These are phyloP conservation scores for Chaetoscypha palmicola DNA, from an alignment of 2,329 filamentous ascomycete genomes.

Conservation along the genomic window DNA sequence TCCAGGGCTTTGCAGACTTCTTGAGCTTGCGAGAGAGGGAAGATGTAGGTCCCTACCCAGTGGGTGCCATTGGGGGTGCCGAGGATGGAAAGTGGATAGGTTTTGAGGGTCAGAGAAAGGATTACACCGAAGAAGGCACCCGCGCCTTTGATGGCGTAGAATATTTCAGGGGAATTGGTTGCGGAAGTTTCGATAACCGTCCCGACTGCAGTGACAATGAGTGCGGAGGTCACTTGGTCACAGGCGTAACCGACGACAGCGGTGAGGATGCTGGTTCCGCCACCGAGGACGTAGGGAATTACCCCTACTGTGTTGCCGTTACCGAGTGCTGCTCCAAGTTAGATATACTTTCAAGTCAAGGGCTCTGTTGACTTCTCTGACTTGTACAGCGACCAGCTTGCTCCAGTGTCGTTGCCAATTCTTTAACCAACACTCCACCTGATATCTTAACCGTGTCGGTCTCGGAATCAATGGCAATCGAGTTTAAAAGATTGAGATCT, in stretches of 20 bases:
- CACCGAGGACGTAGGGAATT: constrained; percentile 22
- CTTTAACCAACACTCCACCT: constrained; percentile 14
- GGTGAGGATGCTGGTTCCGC: constrained; percentile 6
- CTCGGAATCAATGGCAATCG: constrained; percentile 17
- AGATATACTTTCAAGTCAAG: not conserved
- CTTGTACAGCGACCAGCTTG: constrained; percentile 6
- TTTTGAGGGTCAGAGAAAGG: constrained; percentile 25
- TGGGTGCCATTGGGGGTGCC: constrained; percentile 15
- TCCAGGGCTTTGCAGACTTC: constrained; percentile 25
- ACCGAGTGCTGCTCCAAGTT: constrained; percentile 21
- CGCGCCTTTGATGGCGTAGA: constrained; percentile 29
- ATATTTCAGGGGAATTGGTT: constrained; percentile 20
- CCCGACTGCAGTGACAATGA: constrained; percentile 26
- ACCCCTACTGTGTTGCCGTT: constrained; percentile 30
- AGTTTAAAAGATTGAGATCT: constrained; percentile 20
- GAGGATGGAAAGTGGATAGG: constrained; percentile 15
- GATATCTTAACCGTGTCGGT: constrained; percentile 11
- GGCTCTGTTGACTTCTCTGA: not conserved
- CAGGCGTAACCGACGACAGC: constrained; percentile 20
- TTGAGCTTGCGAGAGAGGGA: constrained; percentile 23
- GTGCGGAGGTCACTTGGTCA: constrained; percentile 25
- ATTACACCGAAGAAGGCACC: constrained; percentile 31
- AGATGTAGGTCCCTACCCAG: constrained; percentile 29
- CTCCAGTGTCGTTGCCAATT: constrained; percentile 15
- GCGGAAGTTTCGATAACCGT: constrained; percentile 19